A percentile compares a stretch with the other conserved stretches of the same genome.
phyloP scores from a whole-genome alignment of 2,329 filamentous ascomycete species.

The Fusarium pseudocircinatum region DNA sequence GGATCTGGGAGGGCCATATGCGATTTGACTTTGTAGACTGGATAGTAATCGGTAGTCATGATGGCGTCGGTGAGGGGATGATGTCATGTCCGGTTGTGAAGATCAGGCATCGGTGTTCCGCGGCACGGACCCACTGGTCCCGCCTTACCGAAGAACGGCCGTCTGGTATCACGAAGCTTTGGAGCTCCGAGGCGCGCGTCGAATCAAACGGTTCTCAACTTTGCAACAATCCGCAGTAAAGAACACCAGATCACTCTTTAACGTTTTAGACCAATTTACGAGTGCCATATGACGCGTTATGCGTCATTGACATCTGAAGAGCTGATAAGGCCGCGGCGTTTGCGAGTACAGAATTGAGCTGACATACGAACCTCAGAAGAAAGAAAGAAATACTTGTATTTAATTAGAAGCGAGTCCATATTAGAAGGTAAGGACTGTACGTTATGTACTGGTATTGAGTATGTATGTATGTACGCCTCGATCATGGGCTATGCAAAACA shows the following conservation, averaged over 20 bases:
- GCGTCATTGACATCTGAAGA: neutral
- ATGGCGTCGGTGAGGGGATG: too few relatives aligned
- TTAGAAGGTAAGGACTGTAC: accelerated
- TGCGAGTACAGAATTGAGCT: accelerated
- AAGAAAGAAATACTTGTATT: accelerated
- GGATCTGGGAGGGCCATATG: neutral
- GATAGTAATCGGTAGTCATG: neutral
- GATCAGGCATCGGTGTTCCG: neutral
- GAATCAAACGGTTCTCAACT: accelerated
- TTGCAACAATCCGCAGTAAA: accelerated
- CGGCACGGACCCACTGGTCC: neutral
- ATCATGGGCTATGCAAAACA: accelerated
- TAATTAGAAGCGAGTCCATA: accelerated
- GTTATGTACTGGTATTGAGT: accelerated
- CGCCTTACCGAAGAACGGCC: neutral
- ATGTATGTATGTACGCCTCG: accelerated
- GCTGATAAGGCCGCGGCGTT: neutral
- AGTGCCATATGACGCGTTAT: accelerated
- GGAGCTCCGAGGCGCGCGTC: neutral
- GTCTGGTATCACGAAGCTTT: neutral
- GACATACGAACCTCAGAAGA: accelerated
- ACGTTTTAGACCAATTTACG: accelerated
- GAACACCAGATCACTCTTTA: accelerated
- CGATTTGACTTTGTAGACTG: neutral
- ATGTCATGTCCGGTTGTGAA: neutral